These are phyloP conservation scores for Heterococcus sp. DNA, from an alignment of 108 stramenopile species.

Conservation along the genomic window DNA sequence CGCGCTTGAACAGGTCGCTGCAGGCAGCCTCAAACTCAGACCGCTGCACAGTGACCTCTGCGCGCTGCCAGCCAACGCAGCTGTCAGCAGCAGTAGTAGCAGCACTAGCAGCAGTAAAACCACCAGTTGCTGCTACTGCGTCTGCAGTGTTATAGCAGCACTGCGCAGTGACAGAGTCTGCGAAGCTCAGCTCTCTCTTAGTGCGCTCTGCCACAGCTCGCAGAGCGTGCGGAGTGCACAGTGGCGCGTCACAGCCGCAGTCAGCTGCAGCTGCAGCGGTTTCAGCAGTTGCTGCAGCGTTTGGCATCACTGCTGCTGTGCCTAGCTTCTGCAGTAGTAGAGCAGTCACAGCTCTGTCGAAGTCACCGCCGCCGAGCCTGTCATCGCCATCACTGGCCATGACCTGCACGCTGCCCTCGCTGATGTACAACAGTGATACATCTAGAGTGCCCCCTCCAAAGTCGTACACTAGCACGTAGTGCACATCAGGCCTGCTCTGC, in stretches of 20 bases:
- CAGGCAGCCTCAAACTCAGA: conserved; percentile 71
- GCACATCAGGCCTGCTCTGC: conserved; percentile 82
- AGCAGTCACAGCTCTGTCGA: conserved; percentile 48
- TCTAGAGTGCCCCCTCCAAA: conserved; percentile 96
- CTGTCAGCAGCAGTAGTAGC: not conserved
- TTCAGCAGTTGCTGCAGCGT: conserved; percentile 4
- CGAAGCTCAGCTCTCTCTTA: conserved; percentile 8
- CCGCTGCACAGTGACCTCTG: conserved; percentile 61
- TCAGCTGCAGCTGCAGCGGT: not conserved
- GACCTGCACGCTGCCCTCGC: conserved; percentile 82
- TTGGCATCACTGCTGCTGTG: not conserved
- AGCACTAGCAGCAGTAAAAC: too few relatives aligned
- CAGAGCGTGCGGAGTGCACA: conserved; percentile 23
- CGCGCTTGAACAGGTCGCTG: conserved; percentile 69
- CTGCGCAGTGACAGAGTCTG: conserved; percentile 3
- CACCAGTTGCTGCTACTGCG: not conserved
- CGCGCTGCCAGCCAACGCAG: conserved; percentile 10
- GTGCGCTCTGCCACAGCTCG: conserved; percentile 15
- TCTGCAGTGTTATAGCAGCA: conserved; percentile 13
- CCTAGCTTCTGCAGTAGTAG: conserved; percentile 23
- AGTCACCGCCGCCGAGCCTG: conserved; percentile 67
- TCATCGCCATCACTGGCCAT: conserved; percentile 88
- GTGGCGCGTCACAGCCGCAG: conserved; percentile 6
- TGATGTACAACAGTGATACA: conserved; percentile 81
- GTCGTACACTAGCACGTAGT: conserved; percentile 94